Conservation (phyloP, 371 early-diverging fungal species). For the Mortierella sp. region DNA sequence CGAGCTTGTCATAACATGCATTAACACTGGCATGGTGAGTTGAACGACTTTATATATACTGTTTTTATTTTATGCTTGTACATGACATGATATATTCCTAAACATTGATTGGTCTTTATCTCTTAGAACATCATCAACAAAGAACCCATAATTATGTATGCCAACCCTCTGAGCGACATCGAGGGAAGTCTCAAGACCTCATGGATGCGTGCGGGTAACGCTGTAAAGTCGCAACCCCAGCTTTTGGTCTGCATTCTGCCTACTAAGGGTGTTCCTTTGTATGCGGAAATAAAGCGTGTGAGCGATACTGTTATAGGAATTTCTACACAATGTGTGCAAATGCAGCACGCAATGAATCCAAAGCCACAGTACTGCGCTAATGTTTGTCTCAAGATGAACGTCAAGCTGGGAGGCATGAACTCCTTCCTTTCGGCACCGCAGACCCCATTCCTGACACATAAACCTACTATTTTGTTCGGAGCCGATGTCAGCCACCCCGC, state of each 20-base stretch:
- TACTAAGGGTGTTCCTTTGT: slow-evolving; percentile 86
- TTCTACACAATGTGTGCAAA: slow-evolving; percentile 93
- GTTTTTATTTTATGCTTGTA: too few relatives aligned
- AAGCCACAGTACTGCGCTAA: slow-evolving; percentile 80
- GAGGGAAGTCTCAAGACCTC: slow-evolving; percentile 71
- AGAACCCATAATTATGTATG: slow-evolving; percentile 64
- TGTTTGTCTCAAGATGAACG: slow-evolving; percentile 79
- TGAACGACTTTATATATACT: too few relatives aligned
- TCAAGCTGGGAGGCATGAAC: slow-evolving; percentile 79
- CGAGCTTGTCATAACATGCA: slow-evolving; percentile 63
- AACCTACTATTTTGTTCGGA: slow-evolving; percentile 86
- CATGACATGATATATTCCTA: too few relatives aligned
- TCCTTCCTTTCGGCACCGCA: slow-evolving; percentile 34
- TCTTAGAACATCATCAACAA: slow-evolving; percentile 58
- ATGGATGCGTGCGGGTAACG: slow-evolving; percentile 73
- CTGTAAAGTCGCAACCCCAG: slow-evolving; percentile 80
- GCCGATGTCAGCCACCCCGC: slow-evolving; percentile 88
- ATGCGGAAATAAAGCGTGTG: slow-evolving; percentile 94
- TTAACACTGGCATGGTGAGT: slow-evolving; percentile 73
- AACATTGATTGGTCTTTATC: too few relatives aligned
- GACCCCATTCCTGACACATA: slow-evolving; percentile 63
- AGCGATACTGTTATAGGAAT: slow-evolving; percentile 93
- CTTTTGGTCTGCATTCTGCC: slow-evolving; percentile 87
- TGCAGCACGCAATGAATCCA: slow-evolving; percentile 74
- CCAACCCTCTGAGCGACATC: slow-evolving; percentile 78